Base-by-base conservation (phyloP, 768 basidiomycete genomes). In the Lactarius psammicola region DNA sequence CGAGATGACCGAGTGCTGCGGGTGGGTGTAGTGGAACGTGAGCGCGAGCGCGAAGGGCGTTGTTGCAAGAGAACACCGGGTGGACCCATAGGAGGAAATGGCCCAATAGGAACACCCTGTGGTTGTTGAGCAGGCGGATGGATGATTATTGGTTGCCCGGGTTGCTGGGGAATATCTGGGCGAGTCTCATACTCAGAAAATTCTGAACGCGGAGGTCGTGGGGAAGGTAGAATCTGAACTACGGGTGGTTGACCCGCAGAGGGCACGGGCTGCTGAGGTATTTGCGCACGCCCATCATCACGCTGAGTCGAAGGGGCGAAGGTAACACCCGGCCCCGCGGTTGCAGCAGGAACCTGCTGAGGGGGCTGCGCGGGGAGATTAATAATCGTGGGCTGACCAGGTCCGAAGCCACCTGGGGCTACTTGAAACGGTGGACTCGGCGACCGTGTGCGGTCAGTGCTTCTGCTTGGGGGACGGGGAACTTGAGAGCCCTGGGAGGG, bases 141-240 rank as follows among this genome's bases (percentile, higher is more conserved):
- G 2, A 67, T 59, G 38, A 67, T 67, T 63, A 63, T 63, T 26
- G 66, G 61, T n/a, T 7, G 46, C 15, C 56, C 63, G 2, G 15
- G 30, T 28, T 38, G 49, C 23, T 57, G 56, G 10, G 34, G 65
- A 1, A 3, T 2, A 30, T 53, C n/a, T n/a, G n/a, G 56, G 31
- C 60, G 63, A 9, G 0, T 38, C 11, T 33, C 65, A 62, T 53
- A 62, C 1, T 63, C 60, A 36, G 65, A 53, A 31, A 13, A 49
- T 6, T 49, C 56, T 42, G 49, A 53, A 26, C 34, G 31, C 20
- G 20, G 26, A 17, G 23, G 23, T 1, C 10, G 60, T 15, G 56
- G 51, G 8, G 61, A 28, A 9, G 8, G 40, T 9, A 46, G 4
- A 23, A 66, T 8, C 4, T 53, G 40, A 4, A 57, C 23, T 0